These are phyloP conservation scores for Pisolithus microcarpus DNA, from an alignment of 768 basidiomycete genomes.

Conservation along the genomic window DNA sequence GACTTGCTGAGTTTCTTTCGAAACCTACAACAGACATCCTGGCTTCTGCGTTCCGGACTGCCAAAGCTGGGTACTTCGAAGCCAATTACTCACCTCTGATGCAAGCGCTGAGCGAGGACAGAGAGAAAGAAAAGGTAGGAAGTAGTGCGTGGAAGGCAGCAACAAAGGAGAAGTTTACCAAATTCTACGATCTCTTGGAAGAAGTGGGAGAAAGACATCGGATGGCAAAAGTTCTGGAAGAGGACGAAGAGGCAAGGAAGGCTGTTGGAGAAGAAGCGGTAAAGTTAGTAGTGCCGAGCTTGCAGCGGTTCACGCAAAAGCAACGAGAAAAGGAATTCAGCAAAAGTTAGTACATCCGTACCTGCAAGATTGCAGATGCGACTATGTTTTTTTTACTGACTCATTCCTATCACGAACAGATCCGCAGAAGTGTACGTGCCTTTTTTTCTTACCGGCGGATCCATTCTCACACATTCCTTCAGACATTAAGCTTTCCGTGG, in stretches of 20 bases:
- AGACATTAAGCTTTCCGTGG: slow-evolving; percentile 76
- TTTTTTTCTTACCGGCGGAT: not conserved
- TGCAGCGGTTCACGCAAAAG: slow-evolving; percentile 69
- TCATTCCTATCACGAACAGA: slow-evolving; percentile 25
- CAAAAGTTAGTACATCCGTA: slow-evolving; percentile 49
- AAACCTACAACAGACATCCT: slow-evolving; percentile 55
- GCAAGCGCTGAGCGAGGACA: slow-evolving; percentile 49
- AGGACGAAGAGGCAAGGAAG: slow-evolving; percentile 54
- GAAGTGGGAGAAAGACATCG: slow-evolving; percentile 73
- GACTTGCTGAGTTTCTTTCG: slow-evolving; percentile 47
- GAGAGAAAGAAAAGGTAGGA: slow-evolving; percentile 38
- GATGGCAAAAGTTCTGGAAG: slow-evolving; percentile 60
- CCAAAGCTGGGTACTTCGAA: slow-evolving; percentile 81
- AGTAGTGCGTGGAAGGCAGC: slow-evolving; percentile 43
- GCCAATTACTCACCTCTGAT: slow-evolving; percentile 75
- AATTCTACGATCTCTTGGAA: slow-evolving; percentile 75
- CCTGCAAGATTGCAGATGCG: not conserved
- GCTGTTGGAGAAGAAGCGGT: slow-evolving; percentile 66
- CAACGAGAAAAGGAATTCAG: slow-evolving; percentile 78
- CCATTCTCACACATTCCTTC: slow-evolving; percentile 12
- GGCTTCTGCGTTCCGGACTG: slow-evolving; percentile 66
- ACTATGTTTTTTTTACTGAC: not conserved
- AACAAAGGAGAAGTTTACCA: slow-evolving; percentile 75
- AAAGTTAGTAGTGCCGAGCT: slow-evolving; percentile 66
- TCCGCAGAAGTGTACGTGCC: slow-evolving; percentile 44